A percentile compares a stretch with the other conserved stretches of the same genome.
Conservation (phyloP, 257 asterid species). For the Linaria vulgaris region DNA sequence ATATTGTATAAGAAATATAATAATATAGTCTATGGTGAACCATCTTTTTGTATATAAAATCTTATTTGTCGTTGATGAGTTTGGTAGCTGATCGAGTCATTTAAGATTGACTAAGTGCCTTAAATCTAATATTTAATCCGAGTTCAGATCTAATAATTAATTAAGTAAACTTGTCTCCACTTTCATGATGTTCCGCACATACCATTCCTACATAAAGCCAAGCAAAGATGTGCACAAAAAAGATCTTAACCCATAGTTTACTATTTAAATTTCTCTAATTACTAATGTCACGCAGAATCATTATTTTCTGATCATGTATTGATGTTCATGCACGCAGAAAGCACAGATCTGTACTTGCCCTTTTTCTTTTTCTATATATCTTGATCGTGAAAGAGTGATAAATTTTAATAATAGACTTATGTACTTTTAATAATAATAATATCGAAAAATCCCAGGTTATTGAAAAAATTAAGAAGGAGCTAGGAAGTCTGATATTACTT, state of each 20-base stretch:
- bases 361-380: constrained; percentile 13
- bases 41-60: no score
- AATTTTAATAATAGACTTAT: background rate
- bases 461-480: background rate
- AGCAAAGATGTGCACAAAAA: background rate
- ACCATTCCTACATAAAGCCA: background rate
- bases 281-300: constrained; percentile 16
- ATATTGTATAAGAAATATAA: no score
- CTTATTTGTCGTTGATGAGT: background rate
- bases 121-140: no score
- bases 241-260: background rate
- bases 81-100: background rate
- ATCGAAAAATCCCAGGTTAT: no score
- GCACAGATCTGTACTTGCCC: constrained; percentile 1
- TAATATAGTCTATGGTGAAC: no score
- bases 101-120: background rate
- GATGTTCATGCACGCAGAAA: constrained; percentile 33
- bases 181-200: background rate
- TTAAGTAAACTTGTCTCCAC: no score
- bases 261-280: background rate
- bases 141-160: no score
- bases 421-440: no score
- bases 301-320: constrained; percentile 18
- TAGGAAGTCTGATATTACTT: background rate
- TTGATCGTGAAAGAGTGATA: background rate